phyloP scores from a whole-genome alignment of 2,329 filamentous ascomycete species.

The Tolypocladium tundrense region DNA sequence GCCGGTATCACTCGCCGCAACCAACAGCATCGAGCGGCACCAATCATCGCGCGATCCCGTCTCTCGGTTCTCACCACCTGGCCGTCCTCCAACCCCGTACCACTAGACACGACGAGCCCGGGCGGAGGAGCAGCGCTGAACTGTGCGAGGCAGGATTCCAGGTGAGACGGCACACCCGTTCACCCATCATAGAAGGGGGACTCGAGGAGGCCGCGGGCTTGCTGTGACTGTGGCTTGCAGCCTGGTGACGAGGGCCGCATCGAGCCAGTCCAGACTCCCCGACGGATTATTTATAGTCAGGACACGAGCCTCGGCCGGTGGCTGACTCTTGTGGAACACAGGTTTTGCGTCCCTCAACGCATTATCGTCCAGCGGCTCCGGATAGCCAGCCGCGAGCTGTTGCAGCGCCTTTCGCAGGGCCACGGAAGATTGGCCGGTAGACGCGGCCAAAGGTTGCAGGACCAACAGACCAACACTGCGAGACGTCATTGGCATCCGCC shows the following conservation, averaged over 20 bases:
- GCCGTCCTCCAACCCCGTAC: neutral
- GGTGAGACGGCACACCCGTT: neutral
- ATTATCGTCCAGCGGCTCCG: neutral
- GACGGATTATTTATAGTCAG: neutral
- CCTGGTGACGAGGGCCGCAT: neutral
- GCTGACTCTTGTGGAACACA: neutral
- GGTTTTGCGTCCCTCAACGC: neutral
- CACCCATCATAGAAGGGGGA: neutral
- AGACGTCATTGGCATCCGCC: neutral
- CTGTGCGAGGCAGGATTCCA: neutral
- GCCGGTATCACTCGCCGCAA: neutral
- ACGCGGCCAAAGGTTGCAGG: neutral
- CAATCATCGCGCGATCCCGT: neutral
- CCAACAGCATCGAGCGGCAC: neutral
- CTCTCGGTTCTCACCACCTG: neutral
- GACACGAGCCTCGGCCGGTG: neutral
- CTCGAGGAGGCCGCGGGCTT: neutral
- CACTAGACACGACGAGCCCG: neutral
- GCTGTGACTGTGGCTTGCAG: conserved; percentile 1
- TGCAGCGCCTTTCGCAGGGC: neutral
- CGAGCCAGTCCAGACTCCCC: neutral
- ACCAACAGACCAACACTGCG: neutral
- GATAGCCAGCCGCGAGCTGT: neutral
- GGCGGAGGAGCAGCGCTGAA: neutral
- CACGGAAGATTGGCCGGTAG: neutral